phyloP scores from a whole-genome alignment of 1,284 basidiomycete species.

The Rhodotorula sp. region DNA sequence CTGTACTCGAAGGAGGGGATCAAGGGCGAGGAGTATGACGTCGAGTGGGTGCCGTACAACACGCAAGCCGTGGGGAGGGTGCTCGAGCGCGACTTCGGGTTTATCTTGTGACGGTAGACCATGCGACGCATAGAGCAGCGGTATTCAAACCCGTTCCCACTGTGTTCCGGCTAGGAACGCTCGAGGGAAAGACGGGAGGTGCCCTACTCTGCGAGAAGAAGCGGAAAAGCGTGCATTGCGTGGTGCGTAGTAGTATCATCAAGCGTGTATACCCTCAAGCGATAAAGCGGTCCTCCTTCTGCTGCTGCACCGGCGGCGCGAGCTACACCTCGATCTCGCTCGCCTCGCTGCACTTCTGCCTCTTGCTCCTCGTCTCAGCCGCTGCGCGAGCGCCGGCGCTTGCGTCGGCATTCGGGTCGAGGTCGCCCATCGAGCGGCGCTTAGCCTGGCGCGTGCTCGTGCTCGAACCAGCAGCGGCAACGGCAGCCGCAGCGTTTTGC shows the following conservation, averaged over 20 bases:
- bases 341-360: slow-evolving; percentile 17
- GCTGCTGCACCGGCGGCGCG: too few relatives aligned
- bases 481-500: neutral
- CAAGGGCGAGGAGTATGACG: slow-evolving; percentile 30
- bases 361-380: neutral
- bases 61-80: slow-evolving; percentile 23
- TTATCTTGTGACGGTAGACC: neutral
- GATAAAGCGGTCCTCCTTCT: neutral
- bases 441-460: neutral
- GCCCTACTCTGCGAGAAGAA: too few relatives aligned
- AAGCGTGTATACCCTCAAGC: neutral
- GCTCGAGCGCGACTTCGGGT: slow-evolving; percentile 32
- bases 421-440: neutral
- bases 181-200: too few relatives aligned
- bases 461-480: neutral
- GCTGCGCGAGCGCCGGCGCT: neutral
- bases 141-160: too few relatives aligned
- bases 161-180: too few relatives aligned
- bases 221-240: too few relatives aligned
- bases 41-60: slow-evolving; percentile 32
- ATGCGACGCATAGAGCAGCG: too few relatives aligned
- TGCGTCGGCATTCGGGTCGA: neutral
- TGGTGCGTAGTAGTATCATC: too few relatives aligned
- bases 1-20: slow-evolving; percentile 39
- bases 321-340: slow-evolving; percentile 11